These are phyloP conservation scores for Neurospora pannonica DNA, from an alignment of 495 filamentous ascomycete genomes.

Conservation along the genomic window DNA sequence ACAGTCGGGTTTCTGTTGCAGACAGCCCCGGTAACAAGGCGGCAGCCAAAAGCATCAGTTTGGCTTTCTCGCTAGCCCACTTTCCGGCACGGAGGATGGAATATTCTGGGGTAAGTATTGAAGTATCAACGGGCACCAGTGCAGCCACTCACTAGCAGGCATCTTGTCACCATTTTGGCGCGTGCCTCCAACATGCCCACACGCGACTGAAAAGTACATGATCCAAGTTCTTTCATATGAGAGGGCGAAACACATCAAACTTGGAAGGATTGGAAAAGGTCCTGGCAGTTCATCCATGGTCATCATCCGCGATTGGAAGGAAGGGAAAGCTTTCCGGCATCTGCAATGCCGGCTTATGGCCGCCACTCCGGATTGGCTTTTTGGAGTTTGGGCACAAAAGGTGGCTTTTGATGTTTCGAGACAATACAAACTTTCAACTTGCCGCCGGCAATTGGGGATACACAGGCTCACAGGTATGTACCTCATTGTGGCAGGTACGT, in stretches of 20 bases:
- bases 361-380: slow-evolving; percentile 3
- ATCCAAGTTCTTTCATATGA: background rate
- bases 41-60: background rate
- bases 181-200: background rate
- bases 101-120: background rate
- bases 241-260: background rate
- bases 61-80: background rate
- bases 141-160: background rate
- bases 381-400: background rate
- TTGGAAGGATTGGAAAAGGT: background rate
- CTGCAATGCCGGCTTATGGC: background rate
- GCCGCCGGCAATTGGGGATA: background rate
- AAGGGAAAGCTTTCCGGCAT: background rate
- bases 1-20: background rate
- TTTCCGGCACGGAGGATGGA: background rate
- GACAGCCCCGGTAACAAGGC: background rate
- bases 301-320: background rate
- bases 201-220: background rate
- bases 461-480: background rate
- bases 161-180: background rate
- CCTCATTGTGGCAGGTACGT: background rate
- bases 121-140: background rate
- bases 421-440: background rate
- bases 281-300: background rate
- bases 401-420: background rate